Evolutionary conservation across 1,284 basidiomycete species (phyloP).

Genomic region (Boletellus dicymbophilus): DNA sequence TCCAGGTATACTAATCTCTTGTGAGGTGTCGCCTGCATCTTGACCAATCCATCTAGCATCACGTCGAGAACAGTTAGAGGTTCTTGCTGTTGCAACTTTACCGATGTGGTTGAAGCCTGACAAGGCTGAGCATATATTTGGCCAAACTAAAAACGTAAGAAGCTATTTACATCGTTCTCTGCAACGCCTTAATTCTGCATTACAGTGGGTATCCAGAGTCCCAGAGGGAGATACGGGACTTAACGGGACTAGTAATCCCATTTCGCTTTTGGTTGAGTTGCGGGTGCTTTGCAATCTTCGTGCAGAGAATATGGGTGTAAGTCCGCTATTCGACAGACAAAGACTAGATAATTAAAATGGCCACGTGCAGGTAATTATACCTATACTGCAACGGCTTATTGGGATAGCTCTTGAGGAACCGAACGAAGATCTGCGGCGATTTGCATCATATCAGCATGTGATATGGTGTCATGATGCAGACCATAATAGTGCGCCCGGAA

Average conservation of each 20-base stretch:
- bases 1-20: slow-evolving; percentile 12
- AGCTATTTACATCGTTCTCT: background rate
- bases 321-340: background rate
- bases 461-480: slow-evolving; percentile 48
- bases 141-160: slow-evolving; percentile 26
- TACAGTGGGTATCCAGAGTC: slow-evolving; percentile 17
- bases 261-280: slow-evolving; percentile 24
- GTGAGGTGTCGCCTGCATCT: background rate
- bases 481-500: slow-evolving; percentile 33
- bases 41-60: slow-evolving; percentile 15
- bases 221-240: background rate
- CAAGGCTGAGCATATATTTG: slow-evolving; percentile 14
- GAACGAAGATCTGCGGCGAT: slow-evolving; percentile 39
- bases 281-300: slow-evolving; percentile 22
- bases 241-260: slow-evolving; percentile 12
- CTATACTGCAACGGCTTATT: slow-evolving; percentile 33
- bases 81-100: slow-evolving; percentile 26
- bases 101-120: slow-evolving; percentile 15
- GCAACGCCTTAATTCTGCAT: slow-evolving; percentile 8
- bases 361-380: slow-evolving; percentile 12
- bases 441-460: slow-evolving; percentile 56
- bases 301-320: slow-evolving; percentile 18
- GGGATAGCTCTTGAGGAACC: slow-evolving; percentile 36
- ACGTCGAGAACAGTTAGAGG: slow-evolving; percentile 26
- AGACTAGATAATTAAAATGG: background rate